Base-by-base conservation (phyloP, 2,329 filamentous ascomycete genomes). In the Cyanodermella asteris region DNA sequence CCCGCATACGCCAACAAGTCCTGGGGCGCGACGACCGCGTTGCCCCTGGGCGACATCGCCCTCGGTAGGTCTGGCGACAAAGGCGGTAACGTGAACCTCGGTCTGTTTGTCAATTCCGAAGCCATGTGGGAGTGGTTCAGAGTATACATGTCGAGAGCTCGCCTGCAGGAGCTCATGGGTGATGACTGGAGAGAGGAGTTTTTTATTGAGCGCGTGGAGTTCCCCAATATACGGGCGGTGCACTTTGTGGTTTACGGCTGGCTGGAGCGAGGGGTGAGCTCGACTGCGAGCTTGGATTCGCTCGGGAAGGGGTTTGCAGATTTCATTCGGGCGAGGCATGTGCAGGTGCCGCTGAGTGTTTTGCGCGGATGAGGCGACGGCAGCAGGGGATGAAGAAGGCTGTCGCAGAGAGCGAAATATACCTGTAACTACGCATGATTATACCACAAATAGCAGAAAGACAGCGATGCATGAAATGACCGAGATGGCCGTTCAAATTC, bases 221-320 rank as follows among this genome's bases (percentile, higher is more conserved):
- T 61, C 26, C 42, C 46, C 0, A 34, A 43, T 4, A 45, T 60
- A 0, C 38, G 37, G 17, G 56, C 56, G 0, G 58, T 61, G 12
- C 51, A 64, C 32, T 61, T 57, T 39, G 55, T 60, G 7, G 40
- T 60, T 2, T 59, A 59, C 28, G 56, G 54, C 3, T 44, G 47
- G 12, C 36, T 60, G 10, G 53, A 50, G 0, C 30, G 47, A 1
- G 51, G 50, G 1, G 55, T 64, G 4, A 62, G 55, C 31, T 58
- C 56, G 28, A 55, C 51, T 7, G 47, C 41, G 13, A 36, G 47
- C 19, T 32, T 64, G 11, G 60, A 64, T 41, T 42, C 43, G 7
- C 42, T 63, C 32, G 61, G 54, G 2, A 64, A 64, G 35, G 56
- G 58, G 0, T 59, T 62, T 35, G 55, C 48, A 9, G 59, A 63